Evolutionary conservation across 2,329 filamentous ascomycete species (phyloP).

Genomic region (Camillea tinctor): DNA sequence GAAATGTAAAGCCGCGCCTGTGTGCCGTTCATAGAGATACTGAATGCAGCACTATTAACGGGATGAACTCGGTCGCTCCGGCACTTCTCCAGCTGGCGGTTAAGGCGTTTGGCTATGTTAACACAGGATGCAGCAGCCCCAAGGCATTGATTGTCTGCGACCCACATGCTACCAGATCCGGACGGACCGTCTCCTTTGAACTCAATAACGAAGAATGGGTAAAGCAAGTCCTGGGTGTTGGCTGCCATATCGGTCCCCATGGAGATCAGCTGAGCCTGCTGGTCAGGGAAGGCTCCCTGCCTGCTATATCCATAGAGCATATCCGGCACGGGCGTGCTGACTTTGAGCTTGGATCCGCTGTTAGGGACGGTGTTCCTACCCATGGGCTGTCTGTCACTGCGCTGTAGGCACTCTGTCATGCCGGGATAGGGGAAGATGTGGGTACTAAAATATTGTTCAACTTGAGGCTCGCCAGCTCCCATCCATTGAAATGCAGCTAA

Average conservation of each 20-base stretch:
- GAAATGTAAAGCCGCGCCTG: conserved; percentile 35
- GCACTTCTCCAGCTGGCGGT: conserved; percentile 9
- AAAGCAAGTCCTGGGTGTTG: conserved; percentile 8
- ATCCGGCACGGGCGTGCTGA: conserved; percentile 23
- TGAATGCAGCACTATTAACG: conserved; percentile 31
- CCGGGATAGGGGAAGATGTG: conserved; percentile 17
- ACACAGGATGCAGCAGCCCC: conserved; percentile 33
- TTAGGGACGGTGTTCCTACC: conserved; percentile 13
- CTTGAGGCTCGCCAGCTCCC: conserved; percentile 14
- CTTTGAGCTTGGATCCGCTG: conserved; percentile 16
- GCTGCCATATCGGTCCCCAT: conserved; percentile 1
- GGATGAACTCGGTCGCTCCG: conserved; percentile 15
- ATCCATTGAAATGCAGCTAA: conserved; percentile 10
- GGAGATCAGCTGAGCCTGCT: conserved; percentile 22
- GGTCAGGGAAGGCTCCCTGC: conserved; percentile 16
- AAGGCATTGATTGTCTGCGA: conserved; percentile 37
- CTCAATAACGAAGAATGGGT: conserved; percentile 32
- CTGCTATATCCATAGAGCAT: conserved; percentile 23
- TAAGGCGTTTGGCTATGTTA: conserved; percentile 24
- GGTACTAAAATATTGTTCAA: conserved; percentile 20
- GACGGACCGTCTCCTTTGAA: conserved; percentile 28
- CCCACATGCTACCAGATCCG: conserved; percentile 29
- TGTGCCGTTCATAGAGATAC: conserved; percentile 34
- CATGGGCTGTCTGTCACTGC: conserved; percentile 19
- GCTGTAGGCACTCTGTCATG: conserved; percentile 7